These are phyloP conservation scores for Diplosphaera chodatii DNA, from an alignment of 139 green algal genomes.

Conservation along the genomic window DNA sequence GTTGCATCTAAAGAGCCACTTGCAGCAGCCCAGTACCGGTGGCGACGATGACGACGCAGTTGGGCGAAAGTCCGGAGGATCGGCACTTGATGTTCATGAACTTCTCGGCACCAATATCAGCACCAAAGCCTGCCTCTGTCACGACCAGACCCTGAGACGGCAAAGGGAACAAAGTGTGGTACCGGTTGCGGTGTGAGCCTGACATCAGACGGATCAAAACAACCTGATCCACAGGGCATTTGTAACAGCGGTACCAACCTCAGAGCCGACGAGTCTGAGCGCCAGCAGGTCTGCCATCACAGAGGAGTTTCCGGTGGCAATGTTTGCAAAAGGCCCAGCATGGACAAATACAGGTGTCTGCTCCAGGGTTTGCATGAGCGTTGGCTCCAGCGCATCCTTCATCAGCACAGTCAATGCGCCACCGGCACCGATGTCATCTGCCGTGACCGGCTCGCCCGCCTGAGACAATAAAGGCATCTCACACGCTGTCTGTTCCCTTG, in stretches of 20 bases:
- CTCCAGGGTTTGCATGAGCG: constrained; percentile 95
- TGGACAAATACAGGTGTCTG: constrained; percentile 92
- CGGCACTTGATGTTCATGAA: constrained; percentile 92
- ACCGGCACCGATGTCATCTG: constrained; percentile 93
- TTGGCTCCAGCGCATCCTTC: constrained; percentile 94
- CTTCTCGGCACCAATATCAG: constrained; percentile 98
- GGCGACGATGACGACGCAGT: constrained; percentile 86
- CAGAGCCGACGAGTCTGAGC: constrained; percentile 79
- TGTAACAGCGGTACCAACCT: too few species aligned
- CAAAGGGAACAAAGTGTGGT: constrained; percentile 48
- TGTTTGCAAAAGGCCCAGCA: constrained; percentile 96
- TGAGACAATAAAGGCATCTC: neutral
- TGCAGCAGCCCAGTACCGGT: constrained; percentile 35
- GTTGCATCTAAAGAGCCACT: too few species aligned
- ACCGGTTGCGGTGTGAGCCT: too few species aligned
- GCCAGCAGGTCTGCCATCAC: constrained; percentile 92
- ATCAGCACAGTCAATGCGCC: constrained; percentile 96
- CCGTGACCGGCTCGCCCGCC: constrained; percentile 77
- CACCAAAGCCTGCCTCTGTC: constrained; percentile 85
- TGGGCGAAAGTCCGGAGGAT: constrained; percentile 54
- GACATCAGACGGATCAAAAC: too few species aligned
- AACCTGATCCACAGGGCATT: too few species aligned
- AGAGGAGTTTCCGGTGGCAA: constrained; percentile 91
- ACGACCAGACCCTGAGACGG: neutral
- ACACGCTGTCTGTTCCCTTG: neutral